These are phyloP conservation scores for Colletotrichum sidae DNA, from an alignment of 2,329 filamentous ascomycete species.

Conservation along the genomic window DNA sequence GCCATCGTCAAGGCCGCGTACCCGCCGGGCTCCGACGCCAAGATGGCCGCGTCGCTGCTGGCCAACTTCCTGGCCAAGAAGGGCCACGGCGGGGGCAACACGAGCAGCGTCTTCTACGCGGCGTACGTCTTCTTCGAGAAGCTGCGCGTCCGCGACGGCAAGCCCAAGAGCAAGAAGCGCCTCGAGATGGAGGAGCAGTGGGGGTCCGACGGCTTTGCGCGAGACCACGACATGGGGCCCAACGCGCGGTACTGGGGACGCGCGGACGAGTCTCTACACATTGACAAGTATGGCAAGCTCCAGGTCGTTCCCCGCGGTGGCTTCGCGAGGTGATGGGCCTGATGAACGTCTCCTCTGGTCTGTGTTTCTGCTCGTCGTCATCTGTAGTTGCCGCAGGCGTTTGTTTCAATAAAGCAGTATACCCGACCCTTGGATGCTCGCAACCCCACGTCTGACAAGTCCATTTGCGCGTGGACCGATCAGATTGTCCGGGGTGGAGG, in stretches of 20 bases:
- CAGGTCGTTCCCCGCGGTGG: neutral
- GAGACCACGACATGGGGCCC: neutral
- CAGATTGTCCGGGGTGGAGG: slow-evolving; percentile 9
- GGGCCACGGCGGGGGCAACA: slow-evolving; percentile 60
- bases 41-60: slow-evolving; percentile 57
- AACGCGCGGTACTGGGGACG: neutral
- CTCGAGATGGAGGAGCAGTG: slow-evolving; percentile 61
- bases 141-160: slow-evolving; percentile 60
- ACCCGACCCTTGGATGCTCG: no score
- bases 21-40: slow-evolving; percentile 47
- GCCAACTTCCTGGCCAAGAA: slow-evolving; percentile 62
- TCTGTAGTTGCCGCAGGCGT: no score
- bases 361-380: no score
- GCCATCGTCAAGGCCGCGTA: slow-evolving; percentile 54
- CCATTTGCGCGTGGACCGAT: slow-evolving; percentile 1
- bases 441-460: neutral
- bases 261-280: slow-evolving; percentile 21
- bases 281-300: slow-evolving; percentile 40
- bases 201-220: slow-evolving; percentile 43
- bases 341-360: no score
- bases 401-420: no score
- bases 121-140: slow-evolving; percentile 72
- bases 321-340: neutral
- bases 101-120: slow-evolving; percentile 62
- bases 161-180: slow-evolving; percentile 63